Conservation (phyloP, 495 filamentous ascomycete genomes). For the Penicillium canescens region DNA sequence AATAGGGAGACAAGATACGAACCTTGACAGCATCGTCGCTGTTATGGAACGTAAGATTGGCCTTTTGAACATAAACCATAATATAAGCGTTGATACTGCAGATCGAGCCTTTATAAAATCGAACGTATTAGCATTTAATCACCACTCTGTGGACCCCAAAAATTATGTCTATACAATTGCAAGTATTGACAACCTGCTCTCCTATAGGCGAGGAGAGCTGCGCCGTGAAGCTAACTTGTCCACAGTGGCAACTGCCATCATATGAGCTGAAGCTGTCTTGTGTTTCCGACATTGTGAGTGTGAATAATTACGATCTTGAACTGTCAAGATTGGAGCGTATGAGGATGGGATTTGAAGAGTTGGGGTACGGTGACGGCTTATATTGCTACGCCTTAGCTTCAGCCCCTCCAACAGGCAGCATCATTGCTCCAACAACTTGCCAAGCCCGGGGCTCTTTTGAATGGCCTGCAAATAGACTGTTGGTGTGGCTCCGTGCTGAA, state of each 20-base stretch:
- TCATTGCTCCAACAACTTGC: too few relatives aligned
- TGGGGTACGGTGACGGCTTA: too few relatives aligned
- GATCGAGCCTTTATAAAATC: neutral
- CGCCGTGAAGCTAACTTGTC: constrained; percentile 1
- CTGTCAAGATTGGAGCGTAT: too few relatives aligned
- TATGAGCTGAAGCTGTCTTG: neutral
- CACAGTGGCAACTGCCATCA: constrained; percentile 5
- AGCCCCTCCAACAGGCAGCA: too few relatives aligned
- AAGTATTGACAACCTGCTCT: neutral
- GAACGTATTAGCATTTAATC: neutral
- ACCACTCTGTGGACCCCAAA: too few relatives aligned
- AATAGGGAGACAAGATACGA: neutral
- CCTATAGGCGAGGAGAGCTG: neutral
- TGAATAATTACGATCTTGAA: too few relatives aligned
- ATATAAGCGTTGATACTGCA: constrained; percentile 8
- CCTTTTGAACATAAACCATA: neutral
- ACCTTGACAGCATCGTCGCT: neutral
- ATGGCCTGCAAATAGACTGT: too few relatives aligned
- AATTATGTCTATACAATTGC: neutral
- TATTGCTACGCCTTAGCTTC: too few relatives aligned
- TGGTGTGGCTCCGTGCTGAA: too few relatives aligned
- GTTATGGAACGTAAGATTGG: neutral
- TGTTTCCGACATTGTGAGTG: neutral
- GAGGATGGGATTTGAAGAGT: too few relatives aligned
- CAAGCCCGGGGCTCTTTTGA: too few relatives aligned